Percentiles rank a stretch among this genome's conserved stretches.
Conservation (phyloP, 1,284 basidiomycete species). For the Termitomyces sp. region DNA sequence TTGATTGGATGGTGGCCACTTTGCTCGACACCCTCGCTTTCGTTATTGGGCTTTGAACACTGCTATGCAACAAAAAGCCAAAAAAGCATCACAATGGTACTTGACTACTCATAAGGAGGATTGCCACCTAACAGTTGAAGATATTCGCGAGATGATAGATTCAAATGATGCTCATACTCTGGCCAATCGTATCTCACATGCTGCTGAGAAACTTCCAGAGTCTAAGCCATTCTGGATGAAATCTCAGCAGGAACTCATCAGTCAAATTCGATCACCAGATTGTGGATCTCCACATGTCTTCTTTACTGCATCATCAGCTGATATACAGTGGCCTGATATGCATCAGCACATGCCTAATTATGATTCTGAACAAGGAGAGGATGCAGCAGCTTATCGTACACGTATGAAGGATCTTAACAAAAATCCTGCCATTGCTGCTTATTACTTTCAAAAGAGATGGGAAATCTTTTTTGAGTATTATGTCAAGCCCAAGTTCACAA, state of each 20-base stretch:
- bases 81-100: conserved; percentile 6
- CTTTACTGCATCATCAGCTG: conserved; percentile 16
- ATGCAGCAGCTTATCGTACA: conserved; percentile 8
- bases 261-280: background rate
- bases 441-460: conserved; percentile 21
- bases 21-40: conserved; percentile 6
- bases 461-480: background rate
- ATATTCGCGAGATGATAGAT: no score
- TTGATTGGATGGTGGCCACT: background rate
- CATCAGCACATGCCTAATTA: conserved; percentile 24
- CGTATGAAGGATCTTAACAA: conserved; percentile 16
- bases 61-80: conserved; percentile 1
- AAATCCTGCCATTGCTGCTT: conserved; percentile 23
- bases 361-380: conserved; percentile 6
- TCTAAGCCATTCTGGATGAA: background rate
- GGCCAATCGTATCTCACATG: background rate
- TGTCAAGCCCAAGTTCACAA: conserved; percentile 12
- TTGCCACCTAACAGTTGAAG: background rate
- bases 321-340: conserved; percentile 25
- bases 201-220: no score
- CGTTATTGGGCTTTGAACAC: conserved; percentile 8
- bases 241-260: background rate
- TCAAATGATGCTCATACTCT: background rate
- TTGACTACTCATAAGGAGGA: conserved; percentile 9
- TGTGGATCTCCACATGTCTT: background rate